Base-by-base conservation (phyloP, 192 early-diverging fungal species). In the Podila epicladia region DNA sequence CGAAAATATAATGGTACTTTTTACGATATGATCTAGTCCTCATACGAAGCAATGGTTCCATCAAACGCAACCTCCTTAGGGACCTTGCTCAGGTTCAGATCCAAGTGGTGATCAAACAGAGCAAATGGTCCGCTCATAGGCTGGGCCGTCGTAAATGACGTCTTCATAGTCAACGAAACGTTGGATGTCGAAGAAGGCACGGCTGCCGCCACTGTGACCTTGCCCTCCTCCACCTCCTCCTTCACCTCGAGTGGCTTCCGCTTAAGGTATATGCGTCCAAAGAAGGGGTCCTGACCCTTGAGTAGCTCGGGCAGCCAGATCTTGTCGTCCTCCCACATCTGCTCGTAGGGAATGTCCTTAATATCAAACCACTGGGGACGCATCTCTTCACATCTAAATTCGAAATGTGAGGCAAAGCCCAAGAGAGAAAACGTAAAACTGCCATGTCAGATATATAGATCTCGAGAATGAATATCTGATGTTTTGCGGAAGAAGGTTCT, bases 301-400 rank as follows among this genome's bases (percentile, higher is more conserved):
- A 80, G 62, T 9, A 73, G 29, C 67, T 80, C 73, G 2, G 93
- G 93, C 65, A 91, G 85, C 93, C 93, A 94, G 26, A 73, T 50
- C 7, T 45, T 3, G 69, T 93, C 93, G 66, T 94, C 93, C 5
- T 88, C 74, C 93, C 93, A 94, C 93, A 94, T 94, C 22, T 72
- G 62, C 12, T 83, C 77, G 67, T 83, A 94, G 1, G 93, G 93
- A 80, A 93, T 86, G 22, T 79, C 62, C 28, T 74, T 64, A 32
- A 85, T 71, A 0, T 57, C 45, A 64, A 88, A 94, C 93, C 93
- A 94, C 82, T 93, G 64, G 1, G 92, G 92, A 31, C 80, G 79
- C 93, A 94, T 94, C 73, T 94, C 93, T 13, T 94, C 92, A 7
- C 89, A 89, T 67, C 86, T 74, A 67, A 2, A 29, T 29, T 20